Evolutionary conservation across 2,329 filamentous ascomycete genomes (phyloP), one percentile per base, ranked within the genome.

Genomic region (Penicillium sp.): DNA sequence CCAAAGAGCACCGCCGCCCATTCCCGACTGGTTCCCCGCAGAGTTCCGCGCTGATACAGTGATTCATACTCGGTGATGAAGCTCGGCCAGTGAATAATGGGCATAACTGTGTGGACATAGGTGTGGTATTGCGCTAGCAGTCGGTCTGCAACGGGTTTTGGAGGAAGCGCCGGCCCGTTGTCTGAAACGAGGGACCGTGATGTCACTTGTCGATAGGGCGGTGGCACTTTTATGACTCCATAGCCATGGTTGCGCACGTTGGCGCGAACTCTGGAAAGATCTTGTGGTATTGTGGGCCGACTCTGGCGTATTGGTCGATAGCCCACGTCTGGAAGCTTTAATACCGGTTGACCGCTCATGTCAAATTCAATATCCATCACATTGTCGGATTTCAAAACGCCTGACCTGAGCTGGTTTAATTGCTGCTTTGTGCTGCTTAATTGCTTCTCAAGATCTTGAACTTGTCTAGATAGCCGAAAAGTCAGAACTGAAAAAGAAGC

Each of bases 371-470:
- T 48, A 42, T 81, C 78, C 61, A 75, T 70, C 21, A 71, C 62
- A n/a, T 74, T 72, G 51, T 78, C 77, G 40, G 74, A 75, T 54
- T 79, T 79, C 40, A 75, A 66, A 45, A 90, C 74, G 66, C 86
- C 83, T 28, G 87, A 85, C 52, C 85, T 84, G 40, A 96, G 77
- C 60, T 86, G 87, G 56, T 79, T 81, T 66, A 96, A 92, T 71
- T 96, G 89, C 57, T 90, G 85, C 68, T 87, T 89, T 42, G 94
- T 82, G 52, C 87, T 83, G 47, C 88, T 83, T 66, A 97, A 84
- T 73, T 97, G 92, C 73, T 91, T 94, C 75, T 97, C 93, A 24
- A 99, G 80, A 71, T 99, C 94, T 74, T 97, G 94, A 12, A 97
- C 90, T 78, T 97, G 94, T 71, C 82, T 62, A 47, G 38, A 56